phyloP scores from a whole-genome alignment of 495 filamentous ascomycete species.

The Talaromyces ruber region DNA sequence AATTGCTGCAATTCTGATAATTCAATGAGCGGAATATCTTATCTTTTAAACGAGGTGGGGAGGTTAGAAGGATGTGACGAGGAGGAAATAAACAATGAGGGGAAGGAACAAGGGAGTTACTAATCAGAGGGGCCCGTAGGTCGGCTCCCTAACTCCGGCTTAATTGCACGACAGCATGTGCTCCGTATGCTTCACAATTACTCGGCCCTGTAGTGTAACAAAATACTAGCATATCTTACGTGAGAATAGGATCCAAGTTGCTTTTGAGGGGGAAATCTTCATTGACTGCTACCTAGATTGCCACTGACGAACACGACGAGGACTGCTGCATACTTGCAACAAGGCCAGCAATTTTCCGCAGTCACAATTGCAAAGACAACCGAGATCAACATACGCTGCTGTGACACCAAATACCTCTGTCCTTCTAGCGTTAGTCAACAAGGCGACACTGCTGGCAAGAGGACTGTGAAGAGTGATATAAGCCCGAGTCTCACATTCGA shows the following conservation, averaged over 20 bases:
- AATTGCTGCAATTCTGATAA: not conserved
- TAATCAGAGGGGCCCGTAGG: too few species aligned
- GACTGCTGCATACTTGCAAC: not conserved
- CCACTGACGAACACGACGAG: not conserved
- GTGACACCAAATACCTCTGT: not conserved
- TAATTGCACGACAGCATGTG: not conserved
- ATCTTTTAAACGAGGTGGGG: too few species aligned
- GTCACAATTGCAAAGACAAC: not conserved
- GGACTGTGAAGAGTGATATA: not conserved
- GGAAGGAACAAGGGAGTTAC: too few species aligned
- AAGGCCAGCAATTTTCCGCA: not conserved
- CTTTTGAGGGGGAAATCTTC: not conserved
- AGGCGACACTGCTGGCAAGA: not conserved
- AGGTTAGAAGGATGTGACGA: too few species aligned
- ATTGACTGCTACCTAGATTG: not conserved
- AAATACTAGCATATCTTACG: too few species aligned
- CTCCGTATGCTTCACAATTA: not conserved
- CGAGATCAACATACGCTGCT: not conserved
- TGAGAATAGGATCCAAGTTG: too few species aligned
- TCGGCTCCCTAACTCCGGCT: too few species aligned
- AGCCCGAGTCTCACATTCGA: not conserved
- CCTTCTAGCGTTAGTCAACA: not conserved
- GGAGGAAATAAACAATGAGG: not conserved
- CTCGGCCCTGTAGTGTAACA: too few species aligned
- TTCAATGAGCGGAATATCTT: too few species aligned